phyloP scores from a whole-genome alignment of 768 basidiomycete genomes.

The Lactifluus volemus region DNA sequence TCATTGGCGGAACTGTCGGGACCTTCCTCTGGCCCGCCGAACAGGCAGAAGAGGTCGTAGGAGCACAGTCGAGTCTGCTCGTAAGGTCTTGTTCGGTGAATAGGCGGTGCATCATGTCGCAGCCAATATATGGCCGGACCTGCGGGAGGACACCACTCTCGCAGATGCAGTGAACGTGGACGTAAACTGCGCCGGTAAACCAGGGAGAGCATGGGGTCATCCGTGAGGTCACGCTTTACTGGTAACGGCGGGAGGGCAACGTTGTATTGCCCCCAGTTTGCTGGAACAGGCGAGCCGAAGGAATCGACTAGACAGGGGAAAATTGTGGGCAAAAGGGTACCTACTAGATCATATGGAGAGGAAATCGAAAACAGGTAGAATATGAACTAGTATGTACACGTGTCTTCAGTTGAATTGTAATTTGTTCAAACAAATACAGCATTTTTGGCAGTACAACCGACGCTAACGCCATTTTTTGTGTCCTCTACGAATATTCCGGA shows the following conservation, averaged over 20 bases:
- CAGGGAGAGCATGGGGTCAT: constrained; percentile 43
- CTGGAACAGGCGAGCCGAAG: constrained; percentile 16
- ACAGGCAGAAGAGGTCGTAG: constrained; percentile 47
- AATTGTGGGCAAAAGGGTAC: constrained; percentile 15
- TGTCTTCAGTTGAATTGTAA: background rate
- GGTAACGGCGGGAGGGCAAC: constrained; percentile 33
- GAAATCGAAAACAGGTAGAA: background rate
- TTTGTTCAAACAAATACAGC: background rate
- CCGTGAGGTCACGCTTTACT: constrained; percentile 49
- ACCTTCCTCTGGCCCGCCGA: constrained; percentile 73
- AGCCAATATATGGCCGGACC: constrained; percentile 63
- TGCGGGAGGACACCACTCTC: constrained; percentile 22
- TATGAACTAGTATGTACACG: background rate
- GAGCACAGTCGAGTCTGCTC: constrained; percentile 54
- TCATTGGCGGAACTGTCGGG: constrained; percentile 44
- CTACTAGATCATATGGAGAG: constrained; percentile 20
- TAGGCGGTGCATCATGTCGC: constrained; percentile 77
- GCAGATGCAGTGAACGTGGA: constrained; percentile 28
- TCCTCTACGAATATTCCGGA: constrained; percentile 52
- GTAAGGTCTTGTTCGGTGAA: constrained; percentile 51
- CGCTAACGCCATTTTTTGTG: constrained; percentile 25
- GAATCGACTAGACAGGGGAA: constrained; percentile 22
- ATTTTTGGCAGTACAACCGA: constrained; percentile 23
- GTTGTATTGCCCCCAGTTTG: constrained; percentile 43
- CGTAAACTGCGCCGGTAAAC: constrained; percentile 39